Evolutionary conservation across 345 rosid genomes (phyloP).

Genomic region (Leavenworthia alabamica): DNA sequence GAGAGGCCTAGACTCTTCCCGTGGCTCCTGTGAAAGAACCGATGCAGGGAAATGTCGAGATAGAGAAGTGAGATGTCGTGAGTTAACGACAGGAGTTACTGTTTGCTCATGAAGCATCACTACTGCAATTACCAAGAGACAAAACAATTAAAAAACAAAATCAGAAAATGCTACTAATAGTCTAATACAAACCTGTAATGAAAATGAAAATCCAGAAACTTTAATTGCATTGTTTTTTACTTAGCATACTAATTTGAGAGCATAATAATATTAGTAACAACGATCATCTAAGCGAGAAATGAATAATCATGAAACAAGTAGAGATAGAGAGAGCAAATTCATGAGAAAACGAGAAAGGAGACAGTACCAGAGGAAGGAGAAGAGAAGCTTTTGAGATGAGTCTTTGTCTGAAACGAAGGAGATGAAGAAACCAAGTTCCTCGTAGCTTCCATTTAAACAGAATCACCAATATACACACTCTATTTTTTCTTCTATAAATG

Average conservation of each 20-base stretch:
- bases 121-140: conserved; percentile 30
- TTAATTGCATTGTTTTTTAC: neutral
- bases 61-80: conserved; percentile 45
- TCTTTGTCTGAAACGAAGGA: conserved; percentile 50
- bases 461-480: neutral
- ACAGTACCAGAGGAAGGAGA: conserved; percentile 48
- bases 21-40: conserved; percentile 68
- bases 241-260: neutral
- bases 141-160: neutral
- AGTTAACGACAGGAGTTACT: conserved; percentile 38
- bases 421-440: conserved; percentile 58
- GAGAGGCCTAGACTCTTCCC: conserved; percentile 46
- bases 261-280: neutral
- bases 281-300: neutral
- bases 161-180: conserved; percentile 1
- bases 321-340: neutral
- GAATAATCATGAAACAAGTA: neutral
- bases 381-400: conserved; percentile 40
- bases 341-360: neutral
- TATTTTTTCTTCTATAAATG: neutral
- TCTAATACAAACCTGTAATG: neutral
- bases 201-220: neutral
- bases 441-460: conserved; percentile 54
- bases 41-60: conserved; percentile 64
- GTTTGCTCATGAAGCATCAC: conserved; percentile 53